Evolutionary conservation across 1,284 basidiomycete genomes (phyloP).

Genomic region (Ceratobasidium sp.): DNA sequence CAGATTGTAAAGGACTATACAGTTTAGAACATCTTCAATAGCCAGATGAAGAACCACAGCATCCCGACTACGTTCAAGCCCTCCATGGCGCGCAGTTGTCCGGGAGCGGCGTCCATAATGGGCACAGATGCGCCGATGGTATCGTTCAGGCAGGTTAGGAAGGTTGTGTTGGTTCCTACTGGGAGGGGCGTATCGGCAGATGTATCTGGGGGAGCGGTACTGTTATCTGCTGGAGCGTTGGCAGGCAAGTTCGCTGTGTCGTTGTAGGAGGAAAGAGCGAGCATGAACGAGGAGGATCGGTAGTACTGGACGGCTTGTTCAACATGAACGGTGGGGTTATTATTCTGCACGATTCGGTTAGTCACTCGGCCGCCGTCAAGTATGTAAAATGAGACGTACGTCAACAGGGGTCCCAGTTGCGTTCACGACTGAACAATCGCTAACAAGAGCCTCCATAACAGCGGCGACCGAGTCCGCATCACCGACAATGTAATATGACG

Average conservation of each 20-base stretch:
- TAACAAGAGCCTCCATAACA: constrained; percentile 48
- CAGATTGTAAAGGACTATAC: too few species aligned
- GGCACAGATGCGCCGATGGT: constrained; percentile 44
- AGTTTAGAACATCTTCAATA: constrained; percentile 24
- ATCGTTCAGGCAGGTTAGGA: constrained; percentile 43
- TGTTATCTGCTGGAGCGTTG: constrained; percentile 43
- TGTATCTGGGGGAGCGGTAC: constrained; percentile 30
- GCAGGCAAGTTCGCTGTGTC: constrained; percentile 47
- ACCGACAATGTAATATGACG: constrained; percentile 49
- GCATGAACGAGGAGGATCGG: constrained; percentile 50
- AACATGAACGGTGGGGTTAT: constrained; percentile 43
- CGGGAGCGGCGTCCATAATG: constrained; percentile 40
- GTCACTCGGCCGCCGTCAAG: not conserved
- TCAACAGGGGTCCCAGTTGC: constrained; percentile 36
- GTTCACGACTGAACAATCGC: constrained; percentile 48
- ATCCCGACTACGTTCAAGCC: constrained; percentile 21
- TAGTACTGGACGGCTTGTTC: constrained; percentile 52
- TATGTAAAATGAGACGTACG: constrained; percentile 3
- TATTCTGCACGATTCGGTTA: not conserved
- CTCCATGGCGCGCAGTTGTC: not conserved
- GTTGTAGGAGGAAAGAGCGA: constrained; percentile 49
- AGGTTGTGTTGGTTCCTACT: constrained; percentile 39
- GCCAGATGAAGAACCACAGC: constrained; percentile 21
- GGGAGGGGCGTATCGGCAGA: constrained; percentile 43
- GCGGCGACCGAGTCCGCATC: constrained; percentile 48